Conservation (phyloP, 352 stramenopile genomes). For the Albugo candida region DNA sequence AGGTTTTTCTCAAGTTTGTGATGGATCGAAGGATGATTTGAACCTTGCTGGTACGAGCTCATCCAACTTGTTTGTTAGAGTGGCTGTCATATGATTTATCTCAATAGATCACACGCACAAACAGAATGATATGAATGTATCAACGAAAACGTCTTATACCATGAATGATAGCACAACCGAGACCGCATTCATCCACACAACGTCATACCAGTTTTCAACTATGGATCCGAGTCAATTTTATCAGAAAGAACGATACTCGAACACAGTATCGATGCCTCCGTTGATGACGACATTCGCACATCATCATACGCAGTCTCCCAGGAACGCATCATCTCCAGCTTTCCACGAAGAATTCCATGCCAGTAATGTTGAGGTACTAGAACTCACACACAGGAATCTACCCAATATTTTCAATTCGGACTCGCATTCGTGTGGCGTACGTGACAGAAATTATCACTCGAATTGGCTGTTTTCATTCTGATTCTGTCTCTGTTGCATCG, state of each 20-base stretch:
- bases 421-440: conserved; percentile 45
- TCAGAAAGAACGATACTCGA: too few species aligned
- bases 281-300: too few species aligned
- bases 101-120: not conserved
- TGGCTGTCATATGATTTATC: conserved; percentile 11
- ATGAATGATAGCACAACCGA: too few species aligned
- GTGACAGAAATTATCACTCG: conserved; percentile 38
- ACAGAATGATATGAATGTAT: too few species aligned
- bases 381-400: conserved; percentile 55
- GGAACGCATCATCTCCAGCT: not conserved
- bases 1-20: conserved; percentile 59
- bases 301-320: not conserved
- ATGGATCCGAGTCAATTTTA: too few species aligned
- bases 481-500: too few species aligned
- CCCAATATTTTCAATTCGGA: conserved; percentile 43
- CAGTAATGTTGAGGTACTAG: conserved; percentile 6
- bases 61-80: conserved; percentile 11
- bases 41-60: conserved; percentile 3
- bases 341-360: not conserved
- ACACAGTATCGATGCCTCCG: too few species aligned
- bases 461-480: conserved; percentile 6
- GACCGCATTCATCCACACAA: too few species aligned
- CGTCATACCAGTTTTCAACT: too few species aligned
- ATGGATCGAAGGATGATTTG: too few species aligned
- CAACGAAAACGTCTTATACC: too few species aligned